Evolutionary conservation across 148 eudicot genomes (phyloP), one percentile per base, ranked within the genome.

Genomic region (Amaranthus cruentus): DNA sequence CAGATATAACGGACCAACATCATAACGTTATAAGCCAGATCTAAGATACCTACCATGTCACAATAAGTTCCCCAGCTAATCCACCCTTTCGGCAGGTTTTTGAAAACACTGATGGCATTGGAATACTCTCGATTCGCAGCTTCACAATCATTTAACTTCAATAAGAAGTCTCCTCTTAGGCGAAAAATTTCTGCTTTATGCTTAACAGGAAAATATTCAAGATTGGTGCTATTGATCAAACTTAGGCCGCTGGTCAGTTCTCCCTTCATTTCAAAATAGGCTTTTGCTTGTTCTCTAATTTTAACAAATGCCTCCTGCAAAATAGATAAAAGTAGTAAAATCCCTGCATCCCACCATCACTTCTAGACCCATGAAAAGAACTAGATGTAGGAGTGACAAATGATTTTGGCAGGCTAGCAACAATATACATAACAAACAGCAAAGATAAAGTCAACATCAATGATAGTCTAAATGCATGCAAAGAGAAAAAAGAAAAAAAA

Each of bases 51-150:
- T 87, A 95, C 98, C 96, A 87, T 83, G 78, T 95, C 99, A 85
- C 99, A 95, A 85, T 95, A 95, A 73, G 74, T 89, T 78, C 99
- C 99, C 99, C 99, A 95, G 78, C 99, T 95, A 79, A 92, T 88
- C 99, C 99, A 95, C 56, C 99, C 99, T 83, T 90, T 95, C 12
- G 99, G 92, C 85, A 90, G 81, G 75, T 88, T 91, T 77, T 91
- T 95, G 84, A 86, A 91, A 74, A 91, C 87, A 79, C 84, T 83
- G 78, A 95, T 88, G 64, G 94, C 92, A 84, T 87, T 90, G 12
- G 99, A 95, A 80, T 95, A 95, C 76, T 91, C 86, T 60, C 90
- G 89, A 79, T 95, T 95, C 66, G 99, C 99, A 69, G 93, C 87
- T 83, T 95, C 99, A 85, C 88, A 90, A 63, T 95, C 99, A 84